Conservation (phyloP, 1,284 basidiomycete species). For the Veloporphyrellus conicus region DNA sequence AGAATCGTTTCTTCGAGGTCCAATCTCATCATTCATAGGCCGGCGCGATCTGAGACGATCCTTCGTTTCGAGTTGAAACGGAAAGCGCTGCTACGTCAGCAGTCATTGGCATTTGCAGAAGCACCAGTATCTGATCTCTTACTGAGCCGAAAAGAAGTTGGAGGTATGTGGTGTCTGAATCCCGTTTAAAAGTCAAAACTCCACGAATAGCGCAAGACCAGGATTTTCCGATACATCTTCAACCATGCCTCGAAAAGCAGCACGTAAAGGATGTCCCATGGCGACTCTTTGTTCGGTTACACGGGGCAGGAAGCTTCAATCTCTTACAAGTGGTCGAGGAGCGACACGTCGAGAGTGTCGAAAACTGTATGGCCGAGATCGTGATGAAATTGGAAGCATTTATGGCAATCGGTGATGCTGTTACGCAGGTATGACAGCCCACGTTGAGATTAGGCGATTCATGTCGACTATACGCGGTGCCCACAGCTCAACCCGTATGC, state of each 20-base stretch:
- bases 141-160: neutral
- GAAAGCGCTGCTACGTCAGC: slow-evolving; percentile 13
- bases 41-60: slow-evolving; percentile 12
- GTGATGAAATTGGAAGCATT: slow-evolving; percentile 25
- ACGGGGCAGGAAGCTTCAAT: slow-evolving; percentile 5
- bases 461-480: neutral
- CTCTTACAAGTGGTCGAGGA: neutral
- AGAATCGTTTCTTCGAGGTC: neutral
- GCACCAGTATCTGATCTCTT: slow-evolving; percentile 19
- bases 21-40: slow-evolving; percentile 2
- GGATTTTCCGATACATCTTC: slow-evolving; percentile 19
- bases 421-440: slow-evolving; percentile 16
- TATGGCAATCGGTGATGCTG: slow-evolving; percentile 22
- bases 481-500: slow-evolving; percentile 24
- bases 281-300: slow-evolving; percentile 23
- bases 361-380: slow-evolving; percentile 21
- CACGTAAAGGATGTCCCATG: slow-evolving; percentile 2
- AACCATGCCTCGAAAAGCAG: slow-evolving; percentile 6
- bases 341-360: slow-evolving; percentile 5
- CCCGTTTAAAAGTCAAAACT: no score
- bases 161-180: slow-evolving; percentile 15
- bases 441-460: neutral
- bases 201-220: slow-evolving; percentile 9
- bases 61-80: slow-evolving; percentile 27
- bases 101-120: slow-evolving; percentile 16